Base-by-base conservation (phyloP, 768 basidiomycete species). In the Russula virescens region DNA sequence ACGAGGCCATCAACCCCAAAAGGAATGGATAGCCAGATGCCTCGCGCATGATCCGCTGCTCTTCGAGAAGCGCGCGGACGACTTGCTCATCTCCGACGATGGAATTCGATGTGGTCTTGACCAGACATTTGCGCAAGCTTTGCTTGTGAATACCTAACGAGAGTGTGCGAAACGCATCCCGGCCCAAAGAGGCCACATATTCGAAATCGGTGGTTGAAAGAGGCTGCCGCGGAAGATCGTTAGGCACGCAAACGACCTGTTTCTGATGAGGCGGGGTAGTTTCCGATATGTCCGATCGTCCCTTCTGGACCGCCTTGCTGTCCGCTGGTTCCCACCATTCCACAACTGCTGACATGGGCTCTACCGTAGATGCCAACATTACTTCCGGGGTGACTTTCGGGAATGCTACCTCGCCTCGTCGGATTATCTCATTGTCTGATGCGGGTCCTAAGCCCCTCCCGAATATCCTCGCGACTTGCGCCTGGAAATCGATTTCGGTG, bases 1-100 rank as follows among this genome's bases (percentile, higher is more conserved):
- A 73, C 3, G 69, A 69, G 1, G 71, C 72, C 28, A 69, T 52
- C n/a, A 73, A 60, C 0, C 66, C 60, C 28, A 71, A 35, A 6
- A 71, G 35, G 35, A 60, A 68, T 19, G 63, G 62, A 38, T 64
- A 54, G 6, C 51, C 56, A 9, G 63, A 60, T 8, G 62, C 67
- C 3, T 63, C 49, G 40, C 62, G 57, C 51, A 47, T 35, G 13
- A 54, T 26, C 34, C 48, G 40, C 16, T 63, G 68, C 23, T 49
- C 63, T 18, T 45, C 63, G 43, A 60, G 54, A 23, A 60, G 2
- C 2, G 38, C 5, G 13, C 38, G 38, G 2, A 38, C 38, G 38
- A 14, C 19, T 16, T 43, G 52, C 23, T 31, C 28, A 7, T 60
- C 66, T 46, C 31, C 49, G 13, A 34, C 52, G 28, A 45, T 50